Percentiles rank a stretch among this genome's conserved stretches.
These are phyloP conservation scores for Pythium phragmitis DNA, from an alignment of 352 stramenopile species.

Conservation along the genomic window DNA sequence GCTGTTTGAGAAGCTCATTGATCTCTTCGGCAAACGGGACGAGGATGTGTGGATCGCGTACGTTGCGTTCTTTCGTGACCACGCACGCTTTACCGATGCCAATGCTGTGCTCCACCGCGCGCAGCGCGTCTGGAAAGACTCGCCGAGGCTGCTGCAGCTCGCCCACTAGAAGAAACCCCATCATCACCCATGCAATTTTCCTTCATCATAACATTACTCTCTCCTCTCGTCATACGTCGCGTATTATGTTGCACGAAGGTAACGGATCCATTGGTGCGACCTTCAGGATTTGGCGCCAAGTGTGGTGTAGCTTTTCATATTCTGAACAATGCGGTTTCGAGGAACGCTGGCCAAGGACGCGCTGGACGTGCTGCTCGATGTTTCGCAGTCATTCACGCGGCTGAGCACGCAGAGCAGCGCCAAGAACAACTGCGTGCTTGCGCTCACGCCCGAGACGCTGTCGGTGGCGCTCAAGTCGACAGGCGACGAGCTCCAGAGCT, in stretches of 20 bases:
- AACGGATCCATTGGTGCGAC: not conserved
- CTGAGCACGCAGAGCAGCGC: conserved; percentile 50
- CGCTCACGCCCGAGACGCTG: conserved; percentile 62
- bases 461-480: conserved; percentile 67
- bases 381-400: conserved; percentile 69
- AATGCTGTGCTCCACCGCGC: conserved; percentile 70
- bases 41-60: conserved; percentile 80
- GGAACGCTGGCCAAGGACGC: conserved; percentile 73
- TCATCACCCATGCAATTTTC: not conserved
- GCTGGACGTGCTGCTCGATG: conserved; percentile 74
- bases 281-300: not conserved
- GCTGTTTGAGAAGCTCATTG: conserved; percentile 83
- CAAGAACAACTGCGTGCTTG: conserved; percentile 73
- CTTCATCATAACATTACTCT: not conserved
- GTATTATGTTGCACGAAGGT: not conserved
- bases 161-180: conserved; percentile 19
- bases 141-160: conserved; percentile 50
- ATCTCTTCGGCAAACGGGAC: conserved; percentile 57
- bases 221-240: not conserved
- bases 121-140: conserved; percentile 65
- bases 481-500: conserved; percentile 78
- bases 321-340: conserved; percentile 65
- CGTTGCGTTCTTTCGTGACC: conserved; percentile 55
- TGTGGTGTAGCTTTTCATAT: not conserved
- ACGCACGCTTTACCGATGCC: conserved; percentile 48